phyloP scores from a whole-genome alignment of 1,139 yeast species.

The Lodderomyces elongisporus region DNA sequence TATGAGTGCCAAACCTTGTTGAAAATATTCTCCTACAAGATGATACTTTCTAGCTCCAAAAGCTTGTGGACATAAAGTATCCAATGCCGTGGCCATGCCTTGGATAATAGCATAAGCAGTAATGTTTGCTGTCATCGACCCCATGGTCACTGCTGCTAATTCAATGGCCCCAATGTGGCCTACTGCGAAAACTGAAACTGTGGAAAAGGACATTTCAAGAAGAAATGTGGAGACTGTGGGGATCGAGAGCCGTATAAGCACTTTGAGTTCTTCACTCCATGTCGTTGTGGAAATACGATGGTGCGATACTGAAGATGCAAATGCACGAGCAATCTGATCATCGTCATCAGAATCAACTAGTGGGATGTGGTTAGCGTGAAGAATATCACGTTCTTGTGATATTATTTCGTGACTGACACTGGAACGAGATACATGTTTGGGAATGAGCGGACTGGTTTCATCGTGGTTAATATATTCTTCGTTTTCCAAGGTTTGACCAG shows the following conservation, averaged over 20 bases:
- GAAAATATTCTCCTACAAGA: slow-evolving; percentile 50
- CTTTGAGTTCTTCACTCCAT: slow-evolving; percentile 31
- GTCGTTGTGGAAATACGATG: slow-evolving; percentile 26
- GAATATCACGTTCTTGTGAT: slow-evolving; percentile 34
- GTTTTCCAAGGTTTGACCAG: no score
- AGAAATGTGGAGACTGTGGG: slow-evolving; percentile 53
- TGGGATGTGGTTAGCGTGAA: slow-evolving; percentile 26
- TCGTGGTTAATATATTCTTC: neutral
- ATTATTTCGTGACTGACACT: slow-evolving; percentile 25
- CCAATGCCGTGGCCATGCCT: slow-evolving; percentile 55
- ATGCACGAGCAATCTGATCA: slow-evolving; percentile 28
- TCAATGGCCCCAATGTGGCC: slow-evolving; percentile 58
- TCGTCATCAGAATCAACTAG: slow-evolving; percentile 18
- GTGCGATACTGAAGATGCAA: slow-evolving; percentile 33
- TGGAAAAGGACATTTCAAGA: slow-evolving; percentile 51
- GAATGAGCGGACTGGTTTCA: neutral
- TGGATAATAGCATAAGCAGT: slow-evolving; percentile 58
- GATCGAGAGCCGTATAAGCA: slow-evolving; percentile 39
- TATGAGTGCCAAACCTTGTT: slow-evolving; percentile 53
- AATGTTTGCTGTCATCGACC: slow-evolving; percentile 57
- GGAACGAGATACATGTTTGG: slow-evolving; percentile 11
- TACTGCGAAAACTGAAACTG: slow-evolving; percentile 54
- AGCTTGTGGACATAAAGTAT: slow-evolving; percentile 57
- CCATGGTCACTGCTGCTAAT: slow-evolving; percentile 57
- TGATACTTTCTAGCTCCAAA: slow-evolving; percentile 52